Base-by-base conservation (phyloP, 768 basidiomycete genomes). In the Crassisporium funariophilum region DNA sequence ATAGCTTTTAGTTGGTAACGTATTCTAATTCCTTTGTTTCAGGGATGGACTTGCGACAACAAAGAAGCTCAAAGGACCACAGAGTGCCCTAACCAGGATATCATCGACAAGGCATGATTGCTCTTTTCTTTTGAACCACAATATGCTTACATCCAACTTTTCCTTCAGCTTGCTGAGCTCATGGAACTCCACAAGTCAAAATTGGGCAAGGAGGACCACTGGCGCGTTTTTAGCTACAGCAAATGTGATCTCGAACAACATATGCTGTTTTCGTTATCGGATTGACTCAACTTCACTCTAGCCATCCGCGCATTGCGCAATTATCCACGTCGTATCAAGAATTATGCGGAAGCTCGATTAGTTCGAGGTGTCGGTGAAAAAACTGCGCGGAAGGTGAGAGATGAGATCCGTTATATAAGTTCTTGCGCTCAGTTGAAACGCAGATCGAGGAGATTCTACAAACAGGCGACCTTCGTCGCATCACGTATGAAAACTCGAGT, bases 401-500 rank as follows among this genome's bases (percentile, higher is more conserved):
- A n/a, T n/a, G n/a, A n/a, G n/a, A n/a, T n/a, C n/a, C n/a, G n/a
- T n/a, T n/a, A 12, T 13, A 33, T 10, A 13, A n/a, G 34, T 4
- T 24, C 13, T 8, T 37, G 21, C 16, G 35, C 11, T 29, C 22
- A 15, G 22, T 23, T 10, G n/a, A 22, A 27, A 19, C 49, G 21
- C 46, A 91, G 90, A 89, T 92, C 42, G 82, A 82, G 74, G 91
- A 93, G 62, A 91, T 93, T 21, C 57, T 91, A 19, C 61, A 82
- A 47, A 91, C 90, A 0, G 91, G 91, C 0, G 68, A 76, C n/a
- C 71, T 91, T 22, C 72, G 73, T 16, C 79, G 90, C 12, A 83
- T 93, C 45, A 67, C 66, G 24, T 83, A 82, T 46, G 88, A 88
- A 61, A 73, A 68, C 17, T 86, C 84, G 1, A 81, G 79, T 25